These are phyloP conservation scores for Aspergillus sclerotioniger DNA, from an alignment of 495 filamentous ascomycete species.

Conservation along the genomic window DNA sequence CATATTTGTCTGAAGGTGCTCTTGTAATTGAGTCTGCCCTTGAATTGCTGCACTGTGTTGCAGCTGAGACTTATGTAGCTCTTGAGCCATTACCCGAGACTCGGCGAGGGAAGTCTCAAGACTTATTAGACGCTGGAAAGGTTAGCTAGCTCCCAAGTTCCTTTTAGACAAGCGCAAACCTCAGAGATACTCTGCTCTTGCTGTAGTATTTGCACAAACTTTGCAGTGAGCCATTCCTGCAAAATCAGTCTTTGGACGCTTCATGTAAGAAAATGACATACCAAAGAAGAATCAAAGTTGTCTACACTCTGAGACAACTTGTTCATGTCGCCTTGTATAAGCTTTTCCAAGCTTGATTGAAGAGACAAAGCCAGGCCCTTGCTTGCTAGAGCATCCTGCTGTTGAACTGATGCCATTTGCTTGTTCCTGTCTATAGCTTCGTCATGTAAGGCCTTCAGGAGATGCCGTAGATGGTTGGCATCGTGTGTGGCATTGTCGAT, in stretches of 20 bases:
- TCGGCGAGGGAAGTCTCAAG: constrained; percentile 36
- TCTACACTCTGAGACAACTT: constrained; percentile 31
- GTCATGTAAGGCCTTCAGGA: constrained; percentile 32
- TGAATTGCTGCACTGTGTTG: constrained; percentile 36
- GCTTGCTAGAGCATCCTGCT: constrained; percentile 26
- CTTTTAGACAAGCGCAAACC: constrained; percentile 21
- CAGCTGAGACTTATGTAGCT: constrained; percentile 36
- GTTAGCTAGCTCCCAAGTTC: constrained; percentile 14
- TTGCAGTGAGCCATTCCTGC: constrained; percentile 34
- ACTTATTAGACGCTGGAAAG: constrained; percentile 32
- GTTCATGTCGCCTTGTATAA: constrained; percentile 27
- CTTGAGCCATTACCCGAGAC: constrained; percentile 34
- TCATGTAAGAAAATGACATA: constrained; percentile 8
- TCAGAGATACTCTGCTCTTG: constrained; percentile 33
- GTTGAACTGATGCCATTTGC: constrained; percentile 22
- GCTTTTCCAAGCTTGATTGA: constrained; percentile 25
- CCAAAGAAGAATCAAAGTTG: constrained; percentile 31
- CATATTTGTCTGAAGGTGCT: constrained; percentile 32
- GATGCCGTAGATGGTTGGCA: constrained; percentile 27
- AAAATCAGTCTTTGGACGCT: constrained; percentile 6
- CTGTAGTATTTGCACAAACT: constrained; percentile 29
- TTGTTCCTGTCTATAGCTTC: constrained; percentile 30
- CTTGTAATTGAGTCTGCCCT: constrained; percentile 33
- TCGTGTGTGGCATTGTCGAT: constrained; percentile 33
- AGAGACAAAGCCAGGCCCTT: constrained; percentile 31